A percentile compares a stretch with the other conserved stretches of the same genome.
These are phyloP conservation scores for Fomitopsis serialis DNA, from an alignment of 768 basidiomycete genomes.

Conservation along the genomic window DNA sequence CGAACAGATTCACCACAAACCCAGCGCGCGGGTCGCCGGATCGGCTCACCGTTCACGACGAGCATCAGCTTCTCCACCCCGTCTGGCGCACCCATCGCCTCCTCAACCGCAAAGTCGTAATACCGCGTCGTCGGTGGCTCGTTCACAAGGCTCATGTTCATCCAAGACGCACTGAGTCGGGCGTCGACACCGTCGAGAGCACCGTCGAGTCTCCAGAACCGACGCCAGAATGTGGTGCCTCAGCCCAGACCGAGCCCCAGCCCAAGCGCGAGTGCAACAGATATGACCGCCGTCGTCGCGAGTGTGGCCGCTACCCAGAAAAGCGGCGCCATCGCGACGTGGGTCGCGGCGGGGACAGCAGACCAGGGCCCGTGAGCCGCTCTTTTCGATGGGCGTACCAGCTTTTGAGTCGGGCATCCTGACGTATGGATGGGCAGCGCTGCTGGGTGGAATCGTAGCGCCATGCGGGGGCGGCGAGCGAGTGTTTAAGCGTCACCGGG, in stretches of 20 bases:
- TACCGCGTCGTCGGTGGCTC: conserved; percentile 27
- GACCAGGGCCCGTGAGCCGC: neutral
- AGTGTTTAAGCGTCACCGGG: neutral
- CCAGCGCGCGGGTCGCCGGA: neutral
- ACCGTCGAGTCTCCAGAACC: neutral
- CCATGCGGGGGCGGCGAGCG: neutral
- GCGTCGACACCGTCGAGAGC: conserved; percentile 5
- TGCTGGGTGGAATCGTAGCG: neutral
- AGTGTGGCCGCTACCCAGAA: neutral
- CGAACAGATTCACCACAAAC: neutral
- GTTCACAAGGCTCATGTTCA: conserved; percentile 4
- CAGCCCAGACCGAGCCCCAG: conserved; percentile 23
- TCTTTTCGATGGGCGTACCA: neutral
- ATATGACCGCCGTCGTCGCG: conserved; percentile 3
- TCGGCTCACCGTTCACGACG: conserved; percentile 37
- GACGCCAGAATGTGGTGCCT: conserved; percentile 6
- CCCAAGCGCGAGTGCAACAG: conserved; percentile 18
- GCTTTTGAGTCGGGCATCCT: neutral
- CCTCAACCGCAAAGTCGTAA: conserved; percentile 37
- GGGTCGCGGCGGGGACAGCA: neutral
- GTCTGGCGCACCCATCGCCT: conserved; percentile 35
- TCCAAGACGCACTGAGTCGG: neutral
- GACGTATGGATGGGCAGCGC: neutral
- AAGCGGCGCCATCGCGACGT: neutral
- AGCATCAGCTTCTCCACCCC: conserved; percentile 37